Evolutionary conservation across 202 grass and related monocot genomes (phyloP).

Genomic region (Brachypodium distachyon): DNA sequence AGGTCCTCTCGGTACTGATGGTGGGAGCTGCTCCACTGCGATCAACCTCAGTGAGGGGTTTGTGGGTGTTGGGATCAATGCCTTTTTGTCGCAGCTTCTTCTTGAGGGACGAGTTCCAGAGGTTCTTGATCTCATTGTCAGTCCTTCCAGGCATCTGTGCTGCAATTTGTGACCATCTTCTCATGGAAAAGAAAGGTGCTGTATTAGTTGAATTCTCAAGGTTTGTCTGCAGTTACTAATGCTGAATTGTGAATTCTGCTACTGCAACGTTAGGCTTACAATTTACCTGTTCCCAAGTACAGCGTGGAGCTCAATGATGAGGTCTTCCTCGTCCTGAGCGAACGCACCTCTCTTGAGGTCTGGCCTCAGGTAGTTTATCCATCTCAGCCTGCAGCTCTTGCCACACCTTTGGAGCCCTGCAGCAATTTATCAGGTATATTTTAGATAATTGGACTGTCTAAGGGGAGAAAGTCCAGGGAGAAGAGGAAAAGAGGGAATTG

Average conservation of each 20-base stretch:
- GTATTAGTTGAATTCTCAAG: constrained; percentile 29
- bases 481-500: neutral
- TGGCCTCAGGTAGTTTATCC: constrained; percentile 61
- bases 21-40: constrained; percentile 25
- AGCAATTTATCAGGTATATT: constrained; percentile 21
- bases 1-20: constrained; percentile 36
- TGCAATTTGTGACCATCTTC: constrained; percentile 95
- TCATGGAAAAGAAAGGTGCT: constrained; percentile 5
- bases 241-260: constrained; percentile 16
- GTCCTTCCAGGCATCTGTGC: constrained; percentile 85
- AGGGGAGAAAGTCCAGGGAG: neutral
- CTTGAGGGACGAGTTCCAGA: constrained; percentile 93
- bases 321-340: constrained; percentile 68
- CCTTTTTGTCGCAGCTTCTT: constrained; percentile 80
- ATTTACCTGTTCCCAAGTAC: constrained; percentile 77
- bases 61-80: constrained; percentile 65
- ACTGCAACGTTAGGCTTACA: neutral
- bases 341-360: constrained; percentile 73
- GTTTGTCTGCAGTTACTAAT: neutral
- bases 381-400: constrained; percentile 58
- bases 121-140: constrained; percentile 97
- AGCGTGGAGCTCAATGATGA: constrained; percentile 81
- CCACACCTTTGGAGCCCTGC: constrained; percentile 56
- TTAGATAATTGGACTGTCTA: constrained; percentile 4
- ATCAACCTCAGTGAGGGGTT: constrained; percentile 41